phyloP scores from a whole-genome alignment of 106 monocot species.

The Dioscorea dumetorum region DNA sequence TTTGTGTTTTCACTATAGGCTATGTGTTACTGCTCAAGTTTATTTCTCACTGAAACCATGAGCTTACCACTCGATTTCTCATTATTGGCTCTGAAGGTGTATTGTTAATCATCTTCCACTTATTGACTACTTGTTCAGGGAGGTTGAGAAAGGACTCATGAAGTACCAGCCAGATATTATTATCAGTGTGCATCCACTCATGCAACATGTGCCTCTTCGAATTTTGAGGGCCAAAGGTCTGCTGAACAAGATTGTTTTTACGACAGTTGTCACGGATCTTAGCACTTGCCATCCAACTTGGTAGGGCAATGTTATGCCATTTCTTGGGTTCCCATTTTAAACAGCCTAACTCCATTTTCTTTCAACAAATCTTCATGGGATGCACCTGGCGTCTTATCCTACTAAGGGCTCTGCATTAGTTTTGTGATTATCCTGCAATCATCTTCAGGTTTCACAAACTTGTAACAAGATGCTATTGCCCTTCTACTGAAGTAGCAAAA shows the following conservation, averaged over 20 bases:
- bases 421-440: slow-evolving; percentile 5
- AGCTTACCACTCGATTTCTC: no score
- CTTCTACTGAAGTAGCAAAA: slow-evolving; percentile 83
- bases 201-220: slow-evolving; percentile 96
- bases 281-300: slow-evolving; percentile 99
- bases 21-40: no score
- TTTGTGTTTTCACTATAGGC: no score
- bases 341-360: neutral
- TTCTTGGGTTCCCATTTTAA: neutral
- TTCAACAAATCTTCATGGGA: neutral
- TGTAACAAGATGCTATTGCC: slow-evolving; percentile 97
- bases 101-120: slow-evolving; percentile 5
- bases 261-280: slow-evolving; percentile 91
- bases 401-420: no score
- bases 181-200: slow-evolving; percentile 96
- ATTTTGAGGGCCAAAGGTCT: slow-evolving; percentile 82
- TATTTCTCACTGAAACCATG: no score
- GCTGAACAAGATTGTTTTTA: slow-evolving; percentile 90
- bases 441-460: slow-evolving; percentile 88
- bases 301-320: slow-evolving; percentile 24
- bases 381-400: neutral
- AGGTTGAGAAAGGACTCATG: slow-evolving; percentile 93
- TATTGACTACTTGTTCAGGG: slow-evolving; percentile 32
- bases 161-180: slow-evolving; percentile 99
- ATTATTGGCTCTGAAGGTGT: slow-evolving; percentile 2